These are phyloP conservation scores for Xylariaceae sp. DNA, from an alignment of 2,329 filamentous ascomycete genomes.

Conservation along the genomic window DNA sequence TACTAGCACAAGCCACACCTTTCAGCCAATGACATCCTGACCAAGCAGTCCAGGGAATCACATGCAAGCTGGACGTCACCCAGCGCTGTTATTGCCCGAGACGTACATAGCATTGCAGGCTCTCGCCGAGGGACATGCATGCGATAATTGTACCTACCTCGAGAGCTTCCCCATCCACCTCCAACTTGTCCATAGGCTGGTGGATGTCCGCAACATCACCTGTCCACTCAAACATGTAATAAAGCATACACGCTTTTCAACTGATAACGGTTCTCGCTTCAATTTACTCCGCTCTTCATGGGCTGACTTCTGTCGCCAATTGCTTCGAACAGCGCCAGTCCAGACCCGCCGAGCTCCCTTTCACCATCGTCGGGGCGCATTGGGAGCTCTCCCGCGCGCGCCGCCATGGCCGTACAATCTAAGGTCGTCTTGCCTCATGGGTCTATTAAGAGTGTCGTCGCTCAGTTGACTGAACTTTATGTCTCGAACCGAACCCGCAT, in stretches of 20 bases:
- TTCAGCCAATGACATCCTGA: not conserved
- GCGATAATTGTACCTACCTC: not conserved
- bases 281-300: slow-evolving; percentile 23
- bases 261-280: slow-evolving; percentile 14
- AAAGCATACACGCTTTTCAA: slow-evolving; percentile 15
- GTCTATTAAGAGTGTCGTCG: slow-evolving; percentile 68
- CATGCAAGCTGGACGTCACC: slow-evolving; percentile 40
- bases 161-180: slow-evolving; percentile 13
- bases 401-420: slow-evolving; percentile 74
- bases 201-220: slow-evolving; percentile 1
- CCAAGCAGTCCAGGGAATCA: slow-evolving; percentile 31
- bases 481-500: slow-evolving; percentile 80
- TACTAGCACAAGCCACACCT: slow-evolving; percentile 18
- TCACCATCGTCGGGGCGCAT: slow-evolving; percentile 20
- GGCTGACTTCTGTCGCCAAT: slow-evolving; percentile 20
- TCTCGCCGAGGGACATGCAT: slow-evolving; percentile 36
- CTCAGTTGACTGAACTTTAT: slow-evolving; percentile 74
- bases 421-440: slow-evolving; percentile 70
- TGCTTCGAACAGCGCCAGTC: not conserved
- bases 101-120: slow-evolving; percentile 20
- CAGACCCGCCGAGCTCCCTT: not conserved
- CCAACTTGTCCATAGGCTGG: not conserved
- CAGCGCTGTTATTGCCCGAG: slow-evolving; percentile 11
- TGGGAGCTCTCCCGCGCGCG: slow-evolving; percentile 24
- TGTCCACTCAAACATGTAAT: slow-evolving; percentile 32